Evolutionary conservation across 768 basidiomycete genomes (phyloP).

Genomic region (Phaffia australis): DNA sequence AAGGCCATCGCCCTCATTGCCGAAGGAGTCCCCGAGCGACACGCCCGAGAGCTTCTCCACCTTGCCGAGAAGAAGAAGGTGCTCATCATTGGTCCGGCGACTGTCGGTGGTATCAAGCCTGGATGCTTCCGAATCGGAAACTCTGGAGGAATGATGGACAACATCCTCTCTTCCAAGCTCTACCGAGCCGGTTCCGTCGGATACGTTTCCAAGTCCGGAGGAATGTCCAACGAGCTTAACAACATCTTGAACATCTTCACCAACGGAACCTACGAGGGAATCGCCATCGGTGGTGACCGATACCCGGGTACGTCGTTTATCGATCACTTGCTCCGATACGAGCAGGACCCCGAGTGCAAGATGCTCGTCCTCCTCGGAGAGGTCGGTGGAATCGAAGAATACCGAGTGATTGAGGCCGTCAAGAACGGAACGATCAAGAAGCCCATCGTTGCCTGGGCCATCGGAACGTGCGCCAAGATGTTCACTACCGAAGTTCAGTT

Average conservation of each 20-base stretch:
- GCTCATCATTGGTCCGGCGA: slow-evolving; percentile 90
- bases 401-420: slow-evolving; percentile 96
- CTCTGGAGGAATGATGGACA: slow-evolving; percentile 72
- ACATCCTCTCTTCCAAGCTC: slow-evolving; percentile 96
- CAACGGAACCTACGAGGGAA: slow-evolving; percentile 99
- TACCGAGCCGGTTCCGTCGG: slow-evolving; percentile 96
- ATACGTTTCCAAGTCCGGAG: slow-evolving; percentile 98
- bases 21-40: slow-evolving; percentile 96
- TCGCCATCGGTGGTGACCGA: slow-evolving; percentile 98
- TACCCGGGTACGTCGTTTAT: slow-evolving; percentile 99
- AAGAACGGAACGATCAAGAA: slow-evolving; percentile 88
- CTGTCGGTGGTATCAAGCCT: slow-evolving; percentile 98
- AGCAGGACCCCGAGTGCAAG: slow-evolving; percentile 94
- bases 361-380: slow-evolving; percentile 98
- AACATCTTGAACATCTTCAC: slow-evolving; percentile 93
- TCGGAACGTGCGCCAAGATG: slow-evolving; percentile 99
- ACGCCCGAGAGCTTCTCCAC: slow-evolving; percentile 90
- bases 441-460: slow-evolving; percentile 99
- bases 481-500: slow-evolving; percentile 99
- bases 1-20: slow-evolving; percentile 83
- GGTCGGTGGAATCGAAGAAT: slow-evolving; percentile 97
- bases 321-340: slow-evolving; percentile 95
- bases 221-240: slow-evolving; percentile 99
- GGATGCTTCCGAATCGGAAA: slow-evolving; percentile 99
- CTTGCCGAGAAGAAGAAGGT: slow-evolving; percentile 73